A percentile compares a stretch with the other conserved stretches of the same genome.
Conservation (phyloP, 2,329 filamentous ascomycete species). For the Microdochium nivale region DNA sequence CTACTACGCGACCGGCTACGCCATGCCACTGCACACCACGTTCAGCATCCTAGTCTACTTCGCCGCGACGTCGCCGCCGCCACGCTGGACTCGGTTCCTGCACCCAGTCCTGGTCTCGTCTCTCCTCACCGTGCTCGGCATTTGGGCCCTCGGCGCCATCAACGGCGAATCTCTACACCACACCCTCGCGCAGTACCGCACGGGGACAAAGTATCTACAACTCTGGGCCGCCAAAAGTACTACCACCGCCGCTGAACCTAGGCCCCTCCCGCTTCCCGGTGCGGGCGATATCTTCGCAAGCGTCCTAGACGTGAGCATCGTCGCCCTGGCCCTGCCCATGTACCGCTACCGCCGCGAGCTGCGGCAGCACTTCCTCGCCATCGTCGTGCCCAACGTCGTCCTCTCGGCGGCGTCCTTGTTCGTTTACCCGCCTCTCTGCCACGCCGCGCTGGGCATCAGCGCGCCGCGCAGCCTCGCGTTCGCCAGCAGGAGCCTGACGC, state of each 20-base stretch:
- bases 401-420: constrained; percentile 46
- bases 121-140: constrained; percentile 38
- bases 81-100: constrained; percentile 39
- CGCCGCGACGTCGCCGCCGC: constrained; percentile 36
- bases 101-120: constrained; percentile 52
- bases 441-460: constrained; percentile 40
- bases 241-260: constrained; percentile 9
- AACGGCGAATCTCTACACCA: constrained; percentile 28
- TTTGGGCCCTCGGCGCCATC: constrained; percentile 44
- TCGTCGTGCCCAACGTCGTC: constrained; percentile 42
- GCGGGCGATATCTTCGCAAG: constrained; percentile 48
- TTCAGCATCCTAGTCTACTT: constrained; percentile 45
- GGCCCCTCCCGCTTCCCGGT: constrained; percentile 30
- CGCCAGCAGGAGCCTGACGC: constrained; percentile 45
- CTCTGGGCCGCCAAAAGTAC: constrained; percentile 41
- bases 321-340: constrained; percentile 52
- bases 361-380: constrained; percentile 40
- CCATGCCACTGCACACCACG: constrained; percentile 35
- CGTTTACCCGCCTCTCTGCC: constrained; percentile 46
- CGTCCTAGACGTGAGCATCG: constrained; percentile 48
- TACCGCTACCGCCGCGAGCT: constrained; percentile 51
- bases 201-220: constrained; percentile 41
- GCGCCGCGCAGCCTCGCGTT: constrained; percentile 44
- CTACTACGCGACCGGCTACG: constrained; percentile 44
- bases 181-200: constrained; percentile 39